Percentiles rank a stretch among this genome's conserved stretches.
phyloP scores from a whole-genome alignment of 73 alveolate species.

The Breviolum minutum region DNA sequence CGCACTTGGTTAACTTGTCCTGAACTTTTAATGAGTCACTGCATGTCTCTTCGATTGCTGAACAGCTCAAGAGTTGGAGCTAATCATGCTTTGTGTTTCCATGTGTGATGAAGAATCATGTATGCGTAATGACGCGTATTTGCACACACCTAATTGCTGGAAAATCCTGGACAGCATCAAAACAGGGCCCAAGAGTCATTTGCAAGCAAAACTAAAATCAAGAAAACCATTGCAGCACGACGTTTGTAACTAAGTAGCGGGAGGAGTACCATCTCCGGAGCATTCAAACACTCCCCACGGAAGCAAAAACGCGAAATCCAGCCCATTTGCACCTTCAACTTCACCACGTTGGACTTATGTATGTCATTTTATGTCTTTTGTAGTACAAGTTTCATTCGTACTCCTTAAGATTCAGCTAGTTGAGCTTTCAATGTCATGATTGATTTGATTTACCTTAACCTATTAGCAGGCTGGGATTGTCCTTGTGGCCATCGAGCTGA shows the following conservation, averaged over 20 bases:
- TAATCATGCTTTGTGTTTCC: not conserved
- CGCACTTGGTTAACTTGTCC: not conserved
- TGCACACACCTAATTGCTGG: too few species aligned
- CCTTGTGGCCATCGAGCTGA: constrained; percentile 87
- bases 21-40: too few species aligned
- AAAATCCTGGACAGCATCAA: too few species aligned
- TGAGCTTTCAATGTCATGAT: not conserved
- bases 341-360: not conserved
- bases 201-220: too few species aligned
- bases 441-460: not conserved
- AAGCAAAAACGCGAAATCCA: not conserved
- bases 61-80: too few species aligned
- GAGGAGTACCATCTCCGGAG: too few species aligned
- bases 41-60: too few species aligned
- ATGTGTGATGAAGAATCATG: not conserved
- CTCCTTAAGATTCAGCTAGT: not conserved
- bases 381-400: not conserved
- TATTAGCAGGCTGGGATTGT: constrained; percentile 58
- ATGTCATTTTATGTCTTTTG: not conserved
- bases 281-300: too few species aligned
- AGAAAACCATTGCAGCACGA: too few species aligned
- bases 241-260: too few species aligned
- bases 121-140: too few species aligned
- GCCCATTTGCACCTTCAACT: not conserved
- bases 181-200: too few species aligned